A percentile compares a stretch with the other conserved stretches of the same genome.
phyloP scores from a whole-genome alignment of 352 stramenopile genomes.

The Saprolegnia parasitica region DNA sequence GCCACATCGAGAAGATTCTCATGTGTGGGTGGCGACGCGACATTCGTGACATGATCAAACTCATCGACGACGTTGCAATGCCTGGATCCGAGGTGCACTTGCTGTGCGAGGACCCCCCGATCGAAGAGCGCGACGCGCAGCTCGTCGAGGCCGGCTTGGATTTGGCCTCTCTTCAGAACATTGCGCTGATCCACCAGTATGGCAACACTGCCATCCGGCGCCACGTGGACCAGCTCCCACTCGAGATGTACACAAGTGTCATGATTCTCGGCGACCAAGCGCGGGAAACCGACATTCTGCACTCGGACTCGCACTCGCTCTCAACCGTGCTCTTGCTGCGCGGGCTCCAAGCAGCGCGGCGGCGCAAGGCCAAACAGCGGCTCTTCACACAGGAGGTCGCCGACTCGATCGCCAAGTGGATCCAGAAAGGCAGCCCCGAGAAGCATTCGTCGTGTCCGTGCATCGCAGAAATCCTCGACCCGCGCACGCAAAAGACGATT shows the following conservation, averaged over 20 bases:
- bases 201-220: constrained; percentile 78
- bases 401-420: constrained; percentile 13
- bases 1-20: constrained; percentile 59
- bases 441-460: constrained; percentile 48
- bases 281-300: constrained; percentile 72
- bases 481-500: constrained; percentile 79
- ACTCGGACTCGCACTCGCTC: constrained; percentile 83
- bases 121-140: constrained; percentile 57
- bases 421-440: background rate
- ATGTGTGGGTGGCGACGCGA: constrained; percentile 87
- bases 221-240: constrained; percentile 59
- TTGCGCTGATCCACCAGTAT: constrained; percentile 62
- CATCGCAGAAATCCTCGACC: constrained; percentile 85
- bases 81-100: constrained; percentile 72
- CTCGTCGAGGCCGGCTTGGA: constrained; percentile 58
- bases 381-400: constrained; percentile 10
- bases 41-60: constrained; percentile 83
- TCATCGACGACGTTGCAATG: constrained; percentile 71
- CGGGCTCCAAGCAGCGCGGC: constrained; percentile 47
- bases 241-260: constrained; percentile 73
- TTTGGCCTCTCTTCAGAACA: constrained; percentile 44
- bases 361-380: background rate
- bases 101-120: constrained; percentile 62
- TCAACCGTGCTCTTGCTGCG: constrained; percentile 79
- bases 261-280: constrained; percentile 80